Evolutionary conservation across 108 stramenopile genomes (phyloP), one percentile per base, ranked within the genome.

Genomic region (Skeletonema potamos): DNA sequence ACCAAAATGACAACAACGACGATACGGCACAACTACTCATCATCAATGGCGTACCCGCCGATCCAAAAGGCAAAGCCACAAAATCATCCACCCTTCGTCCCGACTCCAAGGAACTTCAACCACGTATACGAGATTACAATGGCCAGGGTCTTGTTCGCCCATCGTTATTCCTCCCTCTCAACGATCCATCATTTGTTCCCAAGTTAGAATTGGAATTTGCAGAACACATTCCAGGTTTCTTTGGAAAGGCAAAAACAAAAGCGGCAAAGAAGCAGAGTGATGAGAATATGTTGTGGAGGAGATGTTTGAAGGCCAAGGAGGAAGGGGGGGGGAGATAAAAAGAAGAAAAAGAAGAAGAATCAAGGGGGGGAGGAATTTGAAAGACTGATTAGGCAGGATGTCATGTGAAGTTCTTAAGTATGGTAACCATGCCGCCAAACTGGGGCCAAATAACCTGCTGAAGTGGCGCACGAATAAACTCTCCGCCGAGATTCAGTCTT

Each of bases 191-290:
- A 6, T 91, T 87, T 59, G 63, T 75, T 29, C 88, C 89, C 1
- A 85, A 79, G 56, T 69, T 95, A 8, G 86, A 91, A 59, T 60
- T 89, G 66, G 90, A 95, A 74, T 95, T 95, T 76, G 64, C 65
- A 51, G 92, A 92, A 66, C 94, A 95, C 66, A 83, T 95, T 51
- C 83, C 84, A 0, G 94, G 94, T 12, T 95, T 95, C 46, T 95
- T 87, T 77, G 94, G 94, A 3, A 95, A 87, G 75, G 84, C 85
- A 27, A 87, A 87, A 27, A 89, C 85, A 13, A 91, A 88, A 56
- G 84, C 85, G 3, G 92, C 89, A 84, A 95, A 95, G 74, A 83
- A 75, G 48, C 90, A 95, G 64, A 51, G 74, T 44, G 85, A 84
- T 63, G 77, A 79, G 48, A 82, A 89, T 44, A 92, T 92, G 94